Evolutionary conservation across 306 rosid genomes (phyloP), one percentile per base, ranked within the genome.

Genomic region (Medicago ruthenica): DNA sequence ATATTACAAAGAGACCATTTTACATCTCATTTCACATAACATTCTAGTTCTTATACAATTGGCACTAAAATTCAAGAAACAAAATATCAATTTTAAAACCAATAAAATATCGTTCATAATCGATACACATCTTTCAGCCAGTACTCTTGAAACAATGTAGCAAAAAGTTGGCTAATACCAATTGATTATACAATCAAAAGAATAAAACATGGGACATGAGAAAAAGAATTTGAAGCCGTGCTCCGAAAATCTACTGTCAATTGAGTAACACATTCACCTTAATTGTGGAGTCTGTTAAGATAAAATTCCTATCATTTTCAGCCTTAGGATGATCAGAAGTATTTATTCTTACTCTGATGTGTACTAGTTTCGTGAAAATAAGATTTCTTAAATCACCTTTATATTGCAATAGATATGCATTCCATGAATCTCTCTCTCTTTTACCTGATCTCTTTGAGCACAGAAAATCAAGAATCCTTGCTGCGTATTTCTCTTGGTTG

Each of bases 361-460:
- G 95, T 9, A 94, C 80, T 53, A 87, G 95, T 81, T 82, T 92
- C 82, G 83, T 81, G 86, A 92, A 88, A 70, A 85, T 66, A 54
- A 90, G 68, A 61, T 92, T 95, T 86, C 93, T 92, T 85, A 91
- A 37, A 77, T 94, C 92, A 60, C 85, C 83, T 31, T 81, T 77
- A 18, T 87, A 62, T 60, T 92, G 85, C 62, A 88, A 68, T 74
- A 94, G 71, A 84, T 69, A 82, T 61, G 82, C 79, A 70, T 77
- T 77, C 85, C 89, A 87, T 8, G 68, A 81, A 65, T 88, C 92
- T 84, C 86, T 85, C 78, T 66, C 88, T 10, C 36, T 67, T 84
- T 87, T 86, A 66, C 85, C 85, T 39, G 53, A 78, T 65, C 65
- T 87, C 75, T 81, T 70, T 0, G 87, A 74, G 80, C 80, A 77